Evolutionary conservation across 495 filamentous ascomycete species (phyloP), one percentile per base, ranked within the genome.

Genomic region (Diplogelasinospora grovesii): DNA sequence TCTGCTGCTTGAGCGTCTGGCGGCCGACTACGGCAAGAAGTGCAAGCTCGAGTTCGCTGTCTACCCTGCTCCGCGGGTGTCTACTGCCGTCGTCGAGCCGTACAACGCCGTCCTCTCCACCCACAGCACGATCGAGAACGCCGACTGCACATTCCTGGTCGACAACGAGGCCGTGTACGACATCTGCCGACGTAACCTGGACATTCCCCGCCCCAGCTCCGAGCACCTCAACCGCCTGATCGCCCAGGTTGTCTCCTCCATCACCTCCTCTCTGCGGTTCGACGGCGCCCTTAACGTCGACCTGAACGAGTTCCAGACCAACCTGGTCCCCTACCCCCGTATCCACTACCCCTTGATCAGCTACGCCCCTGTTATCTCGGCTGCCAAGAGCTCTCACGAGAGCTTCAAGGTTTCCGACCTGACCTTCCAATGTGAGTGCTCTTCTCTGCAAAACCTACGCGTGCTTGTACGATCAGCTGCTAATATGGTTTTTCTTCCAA

Each of bases 151-250:
- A 9, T 94, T 94, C 75, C 62, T 93, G 43, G 87, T 94, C 36
- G 87, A 94, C 57, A 94, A 94, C 64, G 87, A 94, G 64, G 87
- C 87, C 44, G 85, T 89, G 48, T 94, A 92, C 62, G 86, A 92
- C 50, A 92, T 94, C 63, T 94, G 87, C 74, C 81, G 83, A 46
- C 81, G 87, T 43, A 88, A 86, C 68, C 62, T 94, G 50, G 87
- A 92, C 50, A 89, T 94, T 43, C 83, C 86, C 42, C 85, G 87
- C 48, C 87, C 87, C 5, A 71, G 78, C 60, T 92, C 81, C 54
- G 86, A 92, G 69, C 86, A 94, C 60, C 70, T 94, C 34, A 94
- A 94, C 70, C 83, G 85, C 38, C 70, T 94, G 50, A 90, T 94
- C 59, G 87, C 87, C 39, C 87, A 94, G 71, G 84, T 89, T 37